Evolutionary conservation across 495 filamentous ascomycete genomes (phyloP).

Genomic region (Articulospora tetracladia): DNA sequence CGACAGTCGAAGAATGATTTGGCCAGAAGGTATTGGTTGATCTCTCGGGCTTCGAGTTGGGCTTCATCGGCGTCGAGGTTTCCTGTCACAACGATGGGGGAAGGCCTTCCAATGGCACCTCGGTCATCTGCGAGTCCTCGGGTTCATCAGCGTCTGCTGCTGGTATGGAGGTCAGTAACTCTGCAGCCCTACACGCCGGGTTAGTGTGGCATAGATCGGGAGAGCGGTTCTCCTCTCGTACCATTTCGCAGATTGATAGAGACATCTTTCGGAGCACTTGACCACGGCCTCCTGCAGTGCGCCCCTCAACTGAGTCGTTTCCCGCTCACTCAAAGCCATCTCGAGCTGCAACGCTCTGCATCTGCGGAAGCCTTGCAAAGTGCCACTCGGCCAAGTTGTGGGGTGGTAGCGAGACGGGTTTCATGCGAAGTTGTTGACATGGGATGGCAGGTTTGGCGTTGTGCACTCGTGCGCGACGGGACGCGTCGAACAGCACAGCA

Average conservation of each 20-base stretch:
- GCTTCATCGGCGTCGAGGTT: conserved; percentile 65
- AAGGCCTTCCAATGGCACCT: conserved; percentile 25
- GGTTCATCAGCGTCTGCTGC: conserved; percentile 22
- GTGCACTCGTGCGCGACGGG: too few species aligned
- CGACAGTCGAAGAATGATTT: conserved; percentile 95
- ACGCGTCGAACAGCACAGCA: background rate
- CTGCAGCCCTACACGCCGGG: conserved; percentile 69
- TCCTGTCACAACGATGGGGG: conserved; percentile 34
- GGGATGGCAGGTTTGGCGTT: background rate
- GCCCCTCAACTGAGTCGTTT: conserved; percentile 46
- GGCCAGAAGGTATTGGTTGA: conserved; percentile 80
- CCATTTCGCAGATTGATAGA: conserved; percentile 98
- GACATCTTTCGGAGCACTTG: conserved; percentile 89
- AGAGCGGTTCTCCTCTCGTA: conserved; percentile 31
- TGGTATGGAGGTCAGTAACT: conserved; percentile 81
- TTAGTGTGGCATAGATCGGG: conserved; percentile 8
- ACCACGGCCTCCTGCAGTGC: conserved; percentile 79
- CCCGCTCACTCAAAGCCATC: conserved; percentile 38
- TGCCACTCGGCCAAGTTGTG: background rate
- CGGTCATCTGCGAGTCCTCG: conserved; percentile 34
- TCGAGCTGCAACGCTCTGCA: background rate
- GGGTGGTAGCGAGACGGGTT: background rate
- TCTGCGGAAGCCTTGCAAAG: background rate
- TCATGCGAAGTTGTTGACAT: background rate
- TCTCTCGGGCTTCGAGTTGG: conserved; percentile 72